Conservation (phyloP, 257 asterid genomes). For the Solanum rostratum region DNA sequence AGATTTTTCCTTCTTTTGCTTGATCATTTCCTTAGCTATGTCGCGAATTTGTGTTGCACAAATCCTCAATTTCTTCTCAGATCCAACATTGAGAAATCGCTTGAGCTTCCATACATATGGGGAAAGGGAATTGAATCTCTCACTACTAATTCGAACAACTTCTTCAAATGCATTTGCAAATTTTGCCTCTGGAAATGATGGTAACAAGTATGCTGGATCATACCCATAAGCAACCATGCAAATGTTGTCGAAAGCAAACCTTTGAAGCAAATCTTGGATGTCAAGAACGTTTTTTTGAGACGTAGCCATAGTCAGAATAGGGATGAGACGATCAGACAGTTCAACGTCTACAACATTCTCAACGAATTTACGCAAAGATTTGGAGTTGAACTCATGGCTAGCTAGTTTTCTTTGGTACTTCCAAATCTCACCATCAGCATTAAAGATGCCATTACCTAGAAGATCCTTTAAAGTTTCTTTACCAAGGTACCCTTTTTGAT, state of each 20-base stretch:
- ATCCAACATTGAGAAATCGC: not conserved
- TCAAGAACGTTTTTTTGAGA: not conserved
- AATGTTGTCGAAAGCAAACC: slow-evolving; percentile 7
- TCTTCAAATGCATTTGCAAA: slow-evolving; percentile 6
- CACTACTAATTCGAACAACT: not conserved
- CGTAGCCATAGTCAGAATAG: slow-evolving; percentile 17
- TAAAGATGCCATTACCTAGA: slow-evolving; percentile 59
- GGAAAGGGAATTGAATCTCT: not conserved
- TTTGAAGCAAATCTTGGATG: slow-evolving; percentile 2
- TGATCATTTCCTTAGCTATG: slow-evolving; percentile 1
- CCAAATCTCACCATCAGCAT: slow-evolving; percentile 49
- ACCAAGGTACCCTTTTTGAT: slow-evolving; percentile 36
- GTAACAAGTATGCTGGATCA: slow-evolving; percentile 5
- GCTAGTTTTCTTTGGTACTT: slow-evolving; percentile 48
- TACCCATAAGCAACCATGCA: slow-evolving; percentile 8
- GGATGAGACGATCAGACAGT: slow-evolving; percentile 29
- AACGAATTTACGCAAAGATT: slow-evolving; percentile 37
- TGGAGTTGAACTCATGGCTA: slow-evolving; percentile 52
- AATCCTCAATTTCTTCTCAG: not conserved
- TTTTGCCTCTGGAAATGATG: not conserved
- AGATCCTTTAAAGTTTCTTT: slow-evolving; percentile 21
- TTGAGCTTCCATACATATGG: slow-evolving; percentile 1
- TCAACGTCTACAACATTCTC: slow-evolving; percentile 36
- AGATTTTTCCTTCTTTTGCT: not conserved
- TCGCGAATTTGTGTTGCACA: not conserved